Evolutionary conservation across 2,329 filamentous ascomycete genomes (phyloP).

Genomic region (Talaromyces pinophilus): DNA sequence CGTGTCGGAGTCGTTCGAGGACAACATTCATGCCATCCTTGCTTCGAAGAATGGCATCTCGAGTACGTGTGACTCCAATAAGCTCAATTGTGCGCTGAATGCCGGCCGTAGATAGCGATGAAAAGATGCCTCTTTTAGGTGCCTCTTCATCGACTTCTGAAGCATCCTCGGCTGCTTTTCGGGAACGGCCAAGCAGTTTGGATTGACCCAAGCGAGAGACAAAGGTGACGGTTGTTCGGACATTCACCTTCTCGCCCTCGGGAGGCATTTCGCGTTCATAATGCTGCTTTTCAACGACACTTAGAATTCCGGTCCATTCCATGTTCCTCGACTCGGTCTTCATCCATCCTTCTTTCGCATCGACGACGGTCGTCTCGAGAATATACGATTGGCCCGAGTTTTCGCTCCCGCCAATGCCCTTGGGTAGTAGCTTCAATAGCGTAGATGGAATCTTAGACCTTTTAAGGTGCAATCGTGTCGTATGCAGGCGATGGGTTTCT

Average conservation of each 20-base stretch:
- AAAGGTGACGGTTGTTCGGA: constrained; percentile 63
- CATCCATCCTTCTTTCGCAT: constrained; percentile 66
- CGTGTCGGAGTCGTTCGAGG: constrained; percentile 62
- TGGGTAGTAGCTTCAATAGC: constrained; percentile 62
- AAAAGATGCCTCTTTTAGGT: constrained; percentile 59
- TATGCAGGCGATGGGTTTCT: constrained; percentile 60
- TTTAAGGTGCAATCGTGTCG: constrained; percentile 63
- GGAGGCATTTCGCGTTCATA: constrained; percentile 47
- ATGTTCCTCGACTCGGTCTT: constrained; percentile 64
- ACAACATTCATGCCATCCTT: constrained; percentile 68
- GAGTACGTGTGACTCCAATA: constrained; percentile 61
- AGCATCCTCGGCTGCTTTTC: constrained; percentile 38
- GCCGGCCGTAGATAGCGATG: constrained; percentile 59
- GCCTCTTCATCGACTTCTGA: constrained; percentile 52
- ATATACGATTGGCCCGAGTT: constrained; percentile 64
- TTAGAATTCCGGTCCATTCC: constrained; percentile 66
- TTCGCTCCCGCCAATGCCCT: constrained; percentile 59
- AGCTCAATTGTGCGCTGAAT: constrained; percentile 65
- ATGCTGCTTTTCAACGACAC: constrained; percentile 62
- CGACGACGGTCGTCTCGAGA: constrained; percentile 63
- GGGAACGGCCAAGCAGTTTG: constrained; percentile 47
- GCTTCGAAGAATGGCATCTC: constrained; percentile 62
- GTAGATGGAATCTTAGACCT: constrained; percentile 63
- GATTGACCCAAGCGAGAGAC: constrained; percentile 62
- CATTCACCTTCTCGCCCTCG: constrained; percentile 52